These are phyloP conservation scores for Diaporthe nobilis DNA, from an alignment of 2,329 filamentous ascomycete species.

Conservation along the genomic window DNA sequence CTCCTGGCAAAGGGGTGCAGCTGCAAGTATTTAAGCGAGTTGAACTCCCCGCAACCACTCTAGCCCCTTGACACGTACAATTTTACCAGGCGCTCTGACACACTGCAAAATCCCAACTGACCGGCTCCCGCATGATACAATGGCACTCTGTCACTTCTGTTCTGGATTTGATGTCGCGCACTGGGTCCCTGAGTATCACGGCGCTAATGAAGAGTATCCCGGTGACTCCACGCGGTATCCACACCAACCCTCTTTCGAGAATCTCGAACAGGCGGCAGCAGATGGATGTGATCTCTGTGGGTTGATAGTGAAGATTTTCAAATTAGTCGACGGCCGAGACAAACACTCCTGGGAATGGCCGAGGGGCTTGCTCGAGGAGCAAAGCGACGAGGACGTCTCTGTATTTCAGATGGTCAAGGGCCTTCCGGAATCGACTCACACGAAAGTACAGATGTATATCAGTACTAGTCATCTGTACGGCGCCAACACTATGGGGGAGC, in stretches of 20 bases:
- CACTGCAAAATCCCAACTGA: not conserved
- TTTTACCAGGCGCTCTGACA: not conserved
- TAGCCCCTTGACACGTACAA: not conserved
- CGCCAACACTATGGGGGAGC: not conserved
- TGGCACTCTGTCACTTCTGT: too few species aligned
- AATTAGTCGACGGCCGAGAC: not conserved
- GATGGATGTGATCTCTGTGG: conserved; percentile 7
- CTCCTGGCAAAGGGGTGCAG: not conserved
- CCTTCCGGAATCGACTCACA: not conserved
- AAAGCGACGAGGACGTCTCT: not conserved
- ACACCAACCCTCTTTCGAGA: not conserved
- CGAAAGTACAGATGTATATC: not conserved
- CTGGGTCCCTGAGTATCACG: not conserved
- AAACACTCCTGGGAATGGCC: not conserved
- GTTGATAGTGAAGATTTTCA: conserved; percentile 7
- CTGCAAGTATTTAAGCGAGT: not conserved
- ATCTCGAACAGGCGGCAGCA: conserved; percentile 2
- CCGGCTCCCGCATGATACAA: not conserved
- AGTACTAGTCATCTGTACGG: not conserved
- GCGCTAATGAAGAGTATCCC: not conserved
- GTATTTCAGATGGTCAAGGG: not conserved
- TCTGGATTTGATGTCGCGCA: too few species aligned
- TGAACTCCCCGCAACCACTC: not conserved
- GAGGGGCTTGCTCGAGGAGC: not conserved
- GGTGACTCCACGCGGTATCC: not conserved